Base-by-base conservation (phyloP, 2,329 filamentous ascomycete species). In the Rhinocladiella mackenziei region DNA sequence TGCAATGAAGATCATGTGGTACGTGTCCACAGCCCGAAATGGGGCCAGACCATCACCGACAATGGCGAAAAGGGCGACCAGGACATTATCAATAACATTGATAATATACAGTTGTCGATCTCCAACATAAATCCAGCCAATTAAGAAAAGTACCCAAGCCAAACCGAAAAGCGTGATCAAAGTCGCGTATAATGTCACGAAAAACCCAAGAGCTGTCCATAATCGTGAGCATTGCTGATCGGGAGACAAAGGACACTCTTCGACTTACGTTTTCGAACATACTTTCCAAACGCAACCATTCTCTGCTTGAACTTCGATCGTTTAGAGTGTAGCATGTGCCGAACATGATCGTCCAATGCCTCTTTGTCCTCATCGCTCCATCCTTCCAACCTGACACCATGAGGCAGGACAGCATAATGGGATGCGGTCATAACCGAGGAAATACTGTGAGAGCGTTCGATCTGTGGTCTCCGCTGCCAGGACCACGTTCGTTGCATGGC, bases 131-230 rank as follows among this genome's bases (percentile, higher is more conserved):
- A 92, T 86, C 87, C 87, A 94, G 35, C 78, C 86, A 61, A 94
- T 94, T 42, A 94, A 70, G 66, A 91, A 92, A n/a, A 94, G 75
- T 1, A 94, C 87, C 88, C 87, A 94, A 0, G 85, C 85, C 9
- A 91, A 72, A 58, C 87, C 87, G 56, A 94, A 94, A 0, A 89
- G 71, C 0, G 87, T 92, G 56, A 94, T 89, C 14, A 91, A 72
- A 1, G 77, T 81, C 6, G 86, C 87, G 63, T 94, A 94, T 3
- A 94, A 67, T 0, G 86, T 92, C 46, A 94, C 84, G 42, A 89
- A 75, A 60, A 92, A 87, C 1, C 88, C 88, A 26, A 94, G 73
- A 1, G 88, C 76, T 80, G 44, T 22, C 22, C 17, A 39, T 38
- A 14, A n/a, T 22, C n/a, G 39, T 51, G 23, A 41, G 42, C 18